Evolutionary conservation across 805 yeast genomes (phyloP), one percentile per base, ranked within the genome.

Genomic region (Lipomyces yamadae): DNA sequence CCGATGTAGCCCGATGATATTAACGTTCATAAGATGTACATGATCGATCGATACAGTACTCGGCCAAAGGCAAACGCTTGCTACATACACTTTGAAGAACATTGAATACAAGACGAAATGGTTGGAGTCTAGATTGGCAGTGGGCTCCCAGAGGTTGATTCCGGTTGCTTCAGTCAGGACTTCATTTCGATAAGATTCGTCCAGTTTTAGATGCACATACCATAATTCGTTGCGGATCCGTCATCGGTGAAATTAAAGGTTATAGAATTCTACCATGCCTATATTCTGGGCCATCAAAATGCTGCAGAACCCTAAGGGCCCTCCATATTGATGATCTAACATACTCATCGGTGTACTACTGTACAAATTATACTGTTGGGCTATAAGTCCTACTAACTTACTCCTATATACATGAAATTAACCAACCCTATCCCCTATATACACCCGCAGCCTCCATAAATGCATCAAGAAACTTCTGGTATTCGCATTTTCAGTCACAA

Each of bases 391-490:
- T 1, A 15, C n/a, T 5, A n/a, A n/a, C n/a, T n/a, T n/a, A 15
- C 6, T 15, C 48, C 3, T 5, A 42, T n/a, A 42, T n/a, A 6
- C 48, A 15, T 42, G 24, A 24, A 24, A 42, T 42, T 15, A 42
- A 15, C n/a, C 48, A 42, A 42, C 48, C 56, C 39, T 58, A 69
- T 33, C 58, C 64, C 50, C 62, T 8, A 62, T 30, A 29, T 58
- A 62, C 55, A 62, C 32, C 30, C 65, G 53, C 45, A 62, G 39
- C 32, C 58, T 6, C 65, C 65, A 62, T n/a, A 62, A 24, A 58
- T 62, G 59, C 33, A 33, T 58, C 45, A 62, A 60, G 29, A 62
- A 54, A 18, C 37, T n/a, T 24, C 37, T 52, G 11, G 65, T 58
- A 32, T 18, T n/a, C 18, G 48, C 48, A n/a, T 15, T 42, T 42